These are phyloP conservation scores for Calonectria pteridis DNA, from an alignment of 2,329 filamentous ascomycete species.

Conservation along the genomic window DNA sequence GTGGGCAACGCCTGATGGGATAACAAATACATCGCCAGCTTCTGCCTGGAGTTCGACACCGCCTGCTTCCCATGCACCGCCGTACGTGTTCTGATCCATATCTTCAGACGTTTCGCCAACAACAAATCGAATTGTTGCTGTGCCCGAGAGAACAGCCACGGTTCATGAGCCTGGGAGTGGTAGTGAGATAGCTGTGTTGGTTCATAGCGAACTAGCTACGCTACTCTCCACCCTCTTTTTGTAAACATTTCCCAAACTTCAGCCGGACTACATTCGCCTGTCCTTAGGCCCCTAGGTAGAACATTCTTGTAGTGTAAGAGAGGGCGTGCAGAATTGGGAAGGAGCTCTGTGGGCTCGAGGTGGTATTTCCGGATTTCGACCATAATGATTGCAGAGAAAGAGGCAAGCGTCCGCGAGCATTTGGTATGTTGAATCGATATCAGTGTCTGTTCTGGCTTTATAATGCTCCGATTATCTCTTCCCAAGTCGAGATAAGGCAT, in stretches of 20 bases:
- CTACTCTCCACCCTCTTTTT: background rate
- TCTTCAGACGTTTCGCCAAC: background rate
- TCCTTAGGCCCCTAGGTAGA: too few species aligned
- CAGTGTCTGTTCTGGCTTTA: background rate
- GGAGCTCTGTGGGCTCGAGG: background rate
- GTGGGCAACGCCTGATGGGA: background rate
- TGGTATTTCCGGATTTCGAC: background rate
- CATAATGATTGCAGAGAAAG: background rate
- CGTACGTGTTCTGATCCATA: background rate
- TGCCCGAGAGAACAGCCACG: background rate
- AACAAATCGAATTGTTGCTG: background rate
- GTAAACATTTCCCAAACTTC: background rate
- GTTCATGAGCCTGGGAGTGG: background rate
- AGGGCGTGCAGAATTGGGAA: background rate
- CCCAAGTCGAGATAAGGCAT: background rate
- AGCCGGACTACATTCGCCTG: background rate
- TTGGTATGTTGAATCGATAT: background rate
- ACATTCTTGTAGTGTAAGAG: background rate
- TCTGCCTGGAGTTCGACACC: background rate
- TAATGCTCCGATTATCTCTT: background rate
- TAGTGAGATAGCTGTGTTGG: background rate
- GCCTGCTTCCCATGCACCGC: background rate
- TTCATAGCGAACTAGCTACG: background rate
- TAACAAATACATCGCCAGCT: background rate
- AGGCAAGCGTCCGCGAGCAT: background rate